Base-by-base conservation (phyloP, 345 rosid genomes). In the Populus davidiana region DNA sequence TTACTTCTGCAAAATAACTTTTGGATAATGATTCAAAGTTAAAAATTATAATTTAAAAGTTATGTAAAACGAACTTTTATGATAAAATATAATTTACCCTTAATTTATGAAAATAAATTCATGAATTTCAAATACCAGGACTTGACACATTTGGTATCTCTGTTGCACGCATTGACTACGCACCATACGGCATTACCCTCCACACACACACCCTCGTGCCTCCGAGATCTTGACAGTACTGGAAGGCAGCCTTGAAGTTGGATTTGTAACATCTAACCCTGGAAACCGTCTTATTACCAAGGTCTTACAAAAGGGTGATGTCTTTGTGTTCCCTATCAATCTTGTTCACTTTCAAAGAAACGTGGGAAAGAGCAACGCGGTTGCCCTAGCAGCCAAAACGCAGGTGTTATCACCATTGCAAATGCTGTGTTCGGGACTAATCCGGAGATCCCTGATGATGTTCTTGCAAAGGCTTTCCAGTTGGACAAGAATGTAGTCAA, bases 281-380 rank as follows among this genome's bases (percentile, higher is more conserved):
- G 47, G 41, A 5, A 59, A 78, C 38, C 76, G 81, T 36, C 71
- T 78, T 3, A 44, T 78, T 43, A n/a, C 71, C 72, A 72, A 78
- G 14, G 31, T 78, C 27, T 7, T 78, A 11, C 21, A 72, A 1
- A 50, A 76, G 7, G 81, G 81, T 64, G 81, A 72, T 47, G 75
- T 63, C 4, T 39, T 77, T 20, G 64, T 71, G 12, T 69, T 69
- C 21, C 79, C 79, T 39, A 2, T 70, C 44, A 69, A 69, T 1
- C 59, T 77, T 18, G 64, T 77, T 71, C 80, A 71, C 56, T 77
- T 71, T 18, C 80, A 77, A n/a, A 62, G 33, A 20, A 77, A 77
- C 64, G 17, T 77, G 25, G 80, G 71, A 20, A 44, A 64, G 2
- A 71, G 47, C 21, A 36, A 29, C 6, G 80, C 75, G 12, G 38